Percentiles rank a stretch among this genome's conserved stretches.
Evolutionary conservation across 1,139 yeast genomes (phyloP).

Genomic region (Yamadazyma diospyri): DNA sequence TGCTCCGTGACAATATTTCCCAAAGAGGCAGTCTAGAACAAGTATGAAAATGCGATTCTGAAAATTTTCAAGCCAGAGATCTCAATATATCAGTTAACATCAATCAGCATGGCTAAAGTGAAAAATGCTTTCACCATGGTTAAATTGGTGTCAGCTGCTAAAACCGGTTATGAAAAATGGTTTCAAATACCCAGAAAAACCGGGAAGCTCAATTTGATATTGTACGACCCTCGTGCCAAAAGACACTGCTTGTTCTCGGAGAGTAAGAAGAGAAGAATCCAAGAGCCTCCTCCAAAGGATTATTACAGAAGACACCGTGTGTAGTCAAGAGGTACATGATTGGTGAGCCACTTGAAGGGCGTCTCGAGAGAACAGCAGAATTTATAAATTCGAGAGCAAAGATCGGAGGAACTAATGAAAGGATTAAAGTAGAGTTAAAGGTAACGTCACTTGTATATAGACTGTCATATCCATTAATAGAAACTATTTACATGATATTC

Average conservation of each 20-base stretch:
- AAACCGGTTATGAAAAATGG: conserved; percentile 82
- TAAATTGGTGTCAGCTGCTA: conserved; percentile 72
- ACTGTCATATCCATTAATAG: background rate
- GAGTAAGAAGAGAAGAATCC: conserved; percentile 76
- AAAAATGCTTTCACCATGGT: conserved; percentile 47
- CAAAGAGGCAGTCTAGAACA: conserved; percentile 16
- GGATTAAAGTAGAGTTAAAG: background rate
- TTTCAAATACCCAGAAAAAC: conserved; percentile 80
- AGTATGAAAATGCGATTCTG: conserved; percentile 1
- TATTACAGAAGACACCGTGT: conserved; percentile 49
- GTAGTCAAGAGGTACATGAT: no score
- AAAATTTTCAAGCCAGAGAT: conserved; percentile 7
- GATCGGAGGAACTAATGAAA: no score
- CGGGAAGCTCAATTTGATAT: conserved; percentile 72
- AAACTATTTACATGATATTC: background rate
- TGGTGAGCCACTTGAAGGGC: no score
- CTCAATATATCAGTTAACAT: no score
- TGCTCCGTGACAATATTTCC: conserved; percentile 9
- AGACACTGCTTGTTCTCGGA: conserved; percentile 87
- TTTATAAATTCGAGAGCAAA: no score
- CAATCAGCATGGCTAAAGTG: conserved; percentile 37
- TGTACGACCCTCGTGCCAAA: conserved; percentile 76
- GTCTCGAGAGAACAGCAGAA: no score
- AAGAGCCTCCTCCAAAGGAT: conserved; percentile 59
- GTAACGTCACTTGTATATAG: conserved; percentile 4